Evolutionary conservation across 257 asterid genomes (phyloP).

Genomic region (Solanum raphanifolium): DNA sequence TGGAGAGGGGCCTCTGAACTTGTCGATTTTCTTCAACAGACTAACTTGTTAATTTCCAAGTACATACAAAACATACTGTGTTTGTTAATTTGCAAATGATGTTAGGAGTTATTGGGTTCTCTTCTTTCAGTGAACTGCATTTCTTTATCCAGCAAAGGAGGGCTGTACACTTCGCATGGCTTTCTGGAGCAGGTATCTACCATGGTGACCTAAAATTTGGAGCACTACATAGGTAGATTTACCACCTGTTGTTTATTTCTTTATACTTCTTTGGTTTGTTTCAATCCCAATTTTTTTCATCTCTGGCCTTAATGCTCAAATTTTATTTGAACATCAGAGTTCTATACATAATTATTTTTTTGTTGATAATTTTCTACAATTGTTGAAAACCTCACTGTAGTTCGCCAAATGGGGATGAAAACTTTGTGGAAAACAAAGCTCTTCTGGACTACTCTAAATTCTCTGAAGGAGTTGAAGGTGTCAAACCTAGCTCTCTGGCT

Average conservation of each 20-base stretch:
- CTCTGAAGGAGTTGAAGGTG: conserved; percentile 75
- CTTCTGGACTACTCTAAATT: conserved; percentile 69
- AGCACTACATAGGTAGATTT: conserved; percentile 60
- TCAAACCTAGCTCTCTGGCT: conserved; percentile 91
- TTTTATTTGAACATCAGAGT: neutral
- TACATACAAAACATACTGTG: neutral
- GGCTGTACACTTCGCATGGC: conserved; percentile 95
- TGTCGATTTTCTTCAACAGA: neutral
- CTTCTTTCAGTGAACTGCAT: conserved; percentile 82
- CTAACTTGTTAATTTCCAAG: neutral
- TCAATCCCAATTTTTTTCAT: neutral
- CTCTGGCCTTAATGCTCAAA: neutral
- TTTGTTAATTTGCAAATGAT: neutral
- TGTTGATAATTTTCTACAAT: conserved; percentile 2
- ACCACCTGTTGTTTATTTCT: conserved; percentile 1
- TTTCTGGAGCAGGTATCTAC: conserved; percentile 97
- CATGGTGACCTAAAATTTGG: conserved; percentile 97
- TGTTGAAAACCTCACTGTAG: conserved; percentile 30
- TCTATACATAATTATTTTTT: neutral
- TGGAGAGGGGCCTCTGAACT: neutral
- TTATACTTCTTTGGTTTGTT: neutral
- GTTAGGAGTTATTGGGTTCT: neutral
- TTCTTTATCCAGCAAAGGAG: conserved; percentile 93
- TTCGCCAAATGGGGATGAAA: conserved; percentile 87
- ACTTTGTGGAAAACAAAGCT: conserved; percentile 99